phyloP scores from a whole-genome alignment of 1,284 basidiomycete genomes.

The Ganoderma sp. region DNA sequence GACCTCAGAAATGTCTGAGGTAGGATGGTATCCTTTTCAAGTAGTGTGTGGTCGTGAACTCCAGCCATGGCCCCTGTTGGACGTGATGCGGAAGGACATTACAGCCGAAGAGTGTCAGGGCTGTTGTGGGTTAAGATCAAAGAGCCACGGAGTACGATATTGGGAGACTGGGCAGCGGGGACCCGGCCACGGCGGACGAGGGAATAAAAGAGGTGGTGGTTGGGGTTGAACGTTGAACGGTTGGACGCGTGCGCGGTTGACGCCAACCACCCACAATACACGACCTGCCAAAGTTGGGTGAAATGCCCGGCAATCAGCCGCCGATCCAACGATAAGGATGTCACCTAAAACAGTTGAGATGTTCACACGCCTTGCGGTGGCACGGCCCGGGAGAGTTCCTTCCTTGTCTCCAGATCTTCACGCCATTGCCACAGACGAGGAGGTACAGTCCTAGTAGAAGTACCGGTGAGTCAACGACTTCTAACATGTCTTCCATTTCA shows the following conservation, averaged over 20 bases:
- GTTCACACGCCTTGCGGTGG: not conserved
- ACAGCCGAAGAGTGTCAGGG: not conserved
- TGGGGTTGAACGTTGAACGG: conserved; percentile 7
- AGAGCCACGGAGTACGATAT: not conserved
- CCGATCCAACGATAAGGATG: not conserved
- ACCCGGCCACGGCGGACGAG: not conserved
- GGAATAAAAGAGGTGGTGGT: conserved; percentile 12
- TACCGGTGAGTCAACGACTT: too few species aligned
- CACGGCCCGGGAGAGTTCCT: too few species aligned
- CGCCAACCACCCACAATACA: conserved; percentile 10
- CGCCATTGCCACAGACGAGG: too few species aligned
- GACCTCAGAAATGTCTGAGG: conserved; percentile 34
- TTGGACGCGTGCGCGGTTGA: not conserved
- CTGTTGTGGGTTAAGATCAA: not conserved
- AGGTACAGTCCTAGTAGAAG: too few species aligned
- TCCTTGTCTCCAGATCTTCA: too few species aligned
- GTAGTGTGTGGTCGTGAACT: conserved; percentile 9
- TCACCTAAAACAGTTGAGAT: not conserved
- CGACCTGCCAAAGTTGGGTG: conserved; percentile 16
- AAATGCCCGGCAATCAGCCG: conserved; percentile 1
- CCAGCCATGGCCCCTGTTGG: conserved; percentile 23
- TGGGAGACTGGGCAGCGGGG: not conserved
- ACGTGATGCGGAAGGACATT: conserved; percentile 15
- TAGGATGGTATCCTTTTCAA: not conserved
- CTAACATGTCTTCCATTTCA: too few species aligned